Conservation (phyloP, 495 filamentous ascomycete species). For the Aspergillus incahuasiensis region DNA sequence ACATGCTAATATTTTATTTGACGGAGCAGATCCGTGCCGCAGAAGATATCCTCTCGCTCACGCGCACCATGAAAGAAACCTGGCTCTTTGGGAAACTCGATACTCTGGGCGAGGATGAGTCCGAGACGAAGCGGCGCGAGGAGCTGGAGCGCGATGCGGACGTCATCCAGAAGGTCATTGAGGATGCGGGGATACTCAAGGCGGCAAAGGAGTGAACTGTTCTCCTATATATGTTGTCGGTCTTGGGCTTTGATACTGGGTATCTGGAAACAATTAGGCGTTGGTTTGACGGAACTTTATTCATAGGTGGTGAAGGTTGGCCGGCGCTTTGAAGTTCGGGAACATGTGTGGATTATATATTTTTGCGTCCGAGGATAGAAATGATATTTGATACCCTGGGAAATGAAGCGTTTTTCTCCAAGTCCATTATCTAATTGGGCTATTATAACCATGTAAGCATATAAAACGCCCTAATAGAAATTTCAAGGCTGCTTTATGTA, state of each 20-base stretch:
- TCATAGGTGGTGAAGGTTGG: not conserved
- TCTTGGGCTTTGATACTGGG: too few relatives aligned
- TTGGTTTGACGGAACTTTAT: not conserved
- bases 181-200: slow-evolving; percentile 34
- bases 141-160: slow-evolving; percentile 48
- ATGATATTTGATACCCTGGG: not conserved
- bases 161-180: slow-evolving; percentile 45
- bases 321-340: not conserved
- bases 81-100: slow-evolving; percentile 72
- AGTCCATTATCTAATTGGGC: too few relatives aligned
- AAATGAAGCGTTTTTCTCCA: too few relatives aligned
- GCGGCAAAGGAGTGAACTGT: slow-evolving; percentile 11
- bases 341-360: not conserved
- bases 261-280: not conserved
- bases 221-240: not conserved
- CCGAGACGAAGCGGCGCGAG: slow-evolving; percentile 37
- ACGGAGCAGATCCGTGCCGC: slow-evolving; percentile 52
- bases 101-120: slow-evolving; percentile 50
- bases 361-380: not conserved
- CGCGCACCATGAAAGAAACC: slow-evolving; percentile 63
- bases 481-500: too few relatives aligned
- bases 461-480: too few relatives aligned
- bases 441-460: too few relatives aligned
- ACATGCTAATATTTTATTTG: not conserved
- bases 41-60: slow-evolving; percentile 61